Evolutionary conservation across 306 rosid genomes (phyloP).

Genomic region (Senna siamea): DNA sequence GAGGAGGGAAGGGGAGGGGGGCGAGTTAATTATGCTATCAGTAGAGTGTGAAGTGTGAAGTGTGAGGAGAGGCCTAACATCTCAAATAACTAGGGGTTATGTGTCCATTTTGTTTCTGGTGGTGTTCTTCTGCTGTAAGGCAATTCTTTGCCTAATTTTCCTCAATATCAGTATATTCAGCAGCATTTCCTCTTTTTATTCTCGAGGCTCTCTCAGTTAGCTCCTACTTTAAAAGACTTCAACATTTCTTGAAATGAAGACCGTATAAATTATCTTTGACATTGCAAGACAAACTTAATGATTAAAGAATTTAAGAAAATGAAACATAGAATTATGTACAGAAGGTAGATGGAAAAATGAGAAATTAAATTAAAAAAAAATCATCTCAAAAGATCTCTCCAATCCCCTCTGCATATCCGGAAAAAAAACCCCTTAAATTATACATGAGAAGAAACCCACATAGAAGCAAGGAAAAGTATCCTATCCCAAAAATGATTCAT

Average conservation of each 20-base stretch:
- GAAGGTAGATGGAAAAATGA: not conserved
- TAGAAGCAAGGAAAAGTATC: not conserved
- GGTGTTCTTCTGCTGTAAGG: no score
- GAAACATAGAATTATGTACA: not conserved
- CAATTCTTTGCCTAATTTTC: no score
- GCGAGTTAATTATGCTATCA: no score
- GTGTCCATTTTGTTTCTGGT: no score
- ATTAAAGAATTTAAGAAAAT: not conserved
- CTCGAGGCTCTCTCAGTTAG: not conserved
- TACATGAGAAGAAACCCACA: not conserved
- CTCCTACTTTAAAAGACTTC: conserved; percentile 18
- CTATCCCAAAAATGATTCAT: not conserved
- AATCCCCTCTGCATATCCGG: not conserved
- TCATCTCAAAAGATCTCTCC: not conserved
- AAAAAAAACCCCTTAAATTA: not conserved
- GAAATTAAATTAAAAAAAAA: no score
- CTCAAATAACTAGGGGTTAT: no score
- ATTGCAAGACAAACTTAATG: not conserved
- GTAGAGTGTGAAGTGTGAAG: no score
- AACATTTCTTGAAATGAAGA: not conserved
- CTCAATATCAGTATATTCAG: no score
- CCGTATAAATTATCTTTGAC: not conserved
- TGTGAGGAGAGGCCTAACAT: no score
- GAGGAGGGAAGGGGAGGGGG: no score
- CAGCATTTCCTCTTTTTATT: no score